phyloP scores from a whole-genome alignment of 139 green algal species.

The Chlamydomonas applanata region DNA sequence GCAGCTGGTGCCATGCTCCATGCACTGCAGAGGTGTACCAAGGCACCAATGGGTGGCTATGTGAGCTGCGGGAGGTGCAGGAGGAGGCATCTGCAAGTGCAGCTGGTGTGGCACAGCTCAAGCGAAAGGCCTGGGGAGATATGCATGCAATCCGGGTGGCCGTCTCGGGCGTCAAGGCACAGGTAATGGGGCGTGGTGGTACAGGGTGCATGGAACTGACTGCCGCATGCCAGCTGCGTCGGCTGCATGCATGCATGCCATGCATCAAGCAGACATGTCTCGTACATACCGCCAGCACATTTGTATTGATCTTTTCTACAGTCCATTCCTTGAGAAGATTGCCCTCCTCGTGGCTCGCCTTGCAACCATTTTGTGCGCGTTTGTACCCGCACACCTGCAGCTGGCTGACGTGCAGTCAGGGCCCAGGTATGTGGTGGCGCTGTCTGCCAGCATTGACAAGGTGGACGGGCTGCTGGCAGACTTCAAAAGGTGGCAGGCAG shows the following conservation, averaged over 20 bases:
- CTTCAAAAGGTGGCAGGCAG: conserved; percentile 11
- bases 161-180: background rate
- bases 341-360: too few species aligned
- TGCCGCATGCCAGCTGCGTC: background rate
- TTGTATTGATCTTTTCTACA: too few species aligned
- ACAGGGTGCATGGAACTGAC: background rate
- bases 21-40: conserved; percentile 6
- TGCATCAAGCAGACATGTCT: too few species aligned
- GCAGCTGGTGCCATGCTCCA: background rate
- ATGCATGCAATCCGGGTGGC: background rate
- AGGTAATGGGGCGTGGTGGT: background rate
- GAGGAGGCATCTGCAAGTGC: background rate
- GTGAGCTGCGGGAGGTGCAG: background rate
- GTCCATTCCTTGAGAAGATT: too few species aligned
- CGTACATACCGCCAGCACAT: too few species aligned
- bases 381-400: background rate
- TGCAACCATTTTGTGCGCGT: too few species aligned
- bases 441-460: conserved; percentile 14
- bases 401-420: background rate
- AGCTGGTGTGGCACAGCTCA: background rate
- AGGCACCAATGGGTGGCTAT: background rate
- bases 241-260: too few species aligned
- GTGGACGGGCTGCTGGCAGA: background rate
- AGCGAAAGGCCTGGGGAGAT: background rate
- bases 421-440: conserved; percentile 12